Evolutionary conservation across 2,329 filamentous ascomycete species (phyloP).

Genomic region (Pseudocercospora pini-densiflorae): DNA sequence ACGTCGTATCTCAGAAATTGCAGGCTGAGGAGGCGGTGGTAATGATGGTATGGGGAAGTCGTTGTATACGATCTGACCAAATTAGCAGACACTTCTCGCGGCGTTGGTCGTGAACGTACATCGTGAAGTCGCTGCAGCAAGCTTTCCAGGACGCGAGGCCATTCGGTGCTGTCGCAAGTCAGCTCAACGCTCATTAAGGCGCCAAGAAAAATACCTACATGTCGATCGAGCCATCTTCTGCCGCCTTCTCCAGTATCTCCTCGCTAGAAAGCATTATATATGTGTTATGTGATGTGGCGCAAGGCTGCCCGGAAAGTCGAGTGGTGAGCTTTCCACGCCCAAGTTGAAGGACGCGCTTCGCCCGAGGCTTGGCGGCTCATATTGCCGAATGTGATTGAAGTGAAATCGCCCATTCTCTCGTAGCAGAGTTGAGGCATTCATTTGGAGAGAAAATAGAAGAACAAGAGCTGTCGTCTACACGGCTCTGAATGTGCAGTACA

Average conservation of each 20-base stretch:
- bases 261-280: constrained; percentile 45
- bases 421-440: not conserved
- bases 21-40: constrained; percentile 49
- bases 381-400: not conserved
- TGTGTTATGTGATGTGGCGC: constrained; percentile 28
- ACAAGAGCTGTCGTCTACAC: not conserved
- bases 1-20: constrained; percentile 28
- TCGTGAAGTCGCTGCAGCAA: constrained; percentile 72
- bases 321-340: not conserved
- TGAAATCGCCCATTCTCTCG: not conserved
- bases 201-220: constrained; percentile 47
- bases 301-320: constrained; percentile 9
- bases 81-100: constrained; percentile 18
- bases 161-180: constrained; percentile 61
- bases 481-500: not conserved
- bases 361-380: not conserved
- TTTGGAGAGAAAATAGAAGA: not conserved
- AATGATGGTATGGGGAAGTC: constrained; percentile 74
- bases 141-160: constrained; percentile 69
- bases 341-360: not conserved
- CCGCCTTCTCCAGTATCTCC: constrained; percentile 59
- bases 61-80: constrained; percentile 69
- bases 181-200: constrained; percentile 33
- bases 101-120: constrained; percentile 44
- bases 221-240: constrained; percentile 63